Evolutionary conservation across 139 green algal species (phyloP).

Genomic region (Eudorina sp.): DNA sequence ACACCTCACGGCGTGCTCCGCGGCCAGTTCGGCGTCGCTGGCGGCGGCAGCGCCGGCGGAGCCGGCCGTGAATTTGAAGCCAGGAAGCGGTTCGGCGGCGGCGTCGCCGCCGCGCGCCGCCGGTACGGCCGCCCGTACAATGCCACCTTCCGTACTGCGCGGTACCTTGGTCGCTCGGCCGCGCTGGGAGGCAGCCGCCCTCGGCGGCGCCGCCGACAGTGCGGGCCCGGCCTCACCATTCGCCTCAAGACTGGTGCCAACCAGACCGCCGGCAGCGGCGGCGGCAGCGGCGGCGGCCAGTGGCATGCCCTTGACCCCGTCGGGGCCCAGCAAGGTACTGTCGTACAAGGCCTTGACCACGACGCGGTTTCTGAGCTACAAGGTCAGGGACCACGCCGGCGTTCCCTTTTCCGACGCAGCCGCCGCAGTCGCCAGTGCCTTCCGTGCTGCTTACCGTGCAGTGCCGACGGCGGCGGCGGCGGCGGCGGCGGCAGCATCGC

Average conservation of each 20-base stretch:
- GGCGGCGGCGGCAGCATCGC: neutral
- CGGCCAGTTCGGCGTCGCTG: neutral
- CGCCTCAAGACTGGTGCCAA: no score
- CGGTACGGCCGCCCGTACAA: no score
- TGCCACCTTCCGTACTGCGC: neutral
- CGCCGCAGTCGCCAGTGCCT: neutral
- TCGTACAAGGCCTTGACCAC: constrained; percentile 25
- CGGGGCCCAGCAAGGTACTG: neutral
- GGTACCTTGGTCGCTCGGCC: neutral
- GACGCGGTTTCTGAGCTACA: constrained; percentile 1
- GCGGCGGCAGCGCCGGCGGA: no score
- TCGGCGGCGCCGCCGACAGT: neutral
- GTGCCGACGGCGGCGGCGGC: neutral
- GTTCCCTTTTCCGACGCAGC: neutral
- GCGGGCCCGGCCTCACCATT: neutral
- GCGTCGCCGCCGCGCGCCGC: no score
- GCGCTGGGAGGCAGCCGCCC: no score
- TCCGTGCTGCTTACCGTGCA: neutral
- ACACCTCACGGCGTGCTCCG: neutral
- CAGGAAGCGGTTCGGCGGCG: no score
- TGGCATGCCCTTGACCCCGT: no score
- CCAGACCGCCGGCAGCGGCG: no score
- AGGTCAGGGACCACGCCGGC: neutral
- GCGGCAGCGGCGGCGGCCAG: no score
- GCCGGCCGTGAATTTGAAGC: no score